phyloP scores from a whole-genome alignment of 208 protist genomes.

The Wallacemonas rigidus region DNA sequence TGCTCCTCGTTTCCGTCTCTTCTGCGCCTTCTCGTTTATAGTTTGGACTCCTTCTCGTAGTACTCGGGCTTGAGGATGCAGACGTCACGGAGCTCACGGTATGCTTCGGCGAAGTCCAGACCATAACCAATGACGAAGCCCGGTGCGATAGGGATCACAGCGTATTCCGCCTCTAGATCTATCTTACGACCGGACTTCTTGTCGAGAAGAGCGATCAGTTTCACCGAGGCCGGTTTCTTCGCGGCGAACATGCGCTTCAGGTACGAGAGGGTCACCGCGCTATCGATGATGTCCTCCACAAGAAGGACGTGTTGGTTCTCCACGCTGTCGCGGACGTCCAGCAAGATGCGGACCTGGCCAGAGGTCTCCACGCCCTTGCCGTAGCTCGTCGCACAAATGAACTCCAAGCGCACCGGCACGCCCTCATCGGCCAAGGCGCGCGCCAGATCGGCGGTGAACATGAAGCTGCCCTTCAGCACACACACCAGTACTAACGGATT shows the following conservation, averaged over 20 bases:
- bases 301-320: conserved; percentile 79
- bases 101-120: conserved; percentile 85
- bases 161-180: conserved; percentile 63
- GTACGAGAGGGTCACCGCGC: conserved; percentile 79
- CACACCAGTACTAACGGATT: conserved; percentile 85
- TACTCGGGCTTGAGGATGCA: conserved; percentile 62
- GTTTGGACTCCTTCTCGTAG: conserved; percentile 47
- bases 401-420: conserved; percentile 82
- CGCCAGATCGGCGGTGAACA: conserved; percentile 82
- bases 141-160: conserved; percentile 61
- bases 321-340: conserved; percentile 79
- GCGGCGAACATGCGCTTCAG: conserved; percentile 53
- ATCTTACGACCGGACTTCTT: conserved; percentile 72
- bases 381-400: conserved; percentile 79
- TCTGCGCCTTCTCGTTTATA: not conserved
- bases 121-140: conserved; percentile 92
- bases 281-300: conserved; percentile 93
- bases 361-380: conserved; percentile 29
- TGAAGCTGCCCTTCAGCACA: conserved; percentile 84
- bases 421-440: conserved; percentile 63
- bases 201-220: conserved; percentile 85
- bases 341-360: conserved; percentile 72
- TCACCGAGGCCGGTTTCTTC: conserved; percentile 72
- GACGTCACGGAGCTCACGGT: conserved; percentile 83
- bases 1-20: too few relatives aligned